phyloP scores from a whole-genome alignment of 768 basidiomycete genomes.

The Termitomyces bulborhizus region DNA sequence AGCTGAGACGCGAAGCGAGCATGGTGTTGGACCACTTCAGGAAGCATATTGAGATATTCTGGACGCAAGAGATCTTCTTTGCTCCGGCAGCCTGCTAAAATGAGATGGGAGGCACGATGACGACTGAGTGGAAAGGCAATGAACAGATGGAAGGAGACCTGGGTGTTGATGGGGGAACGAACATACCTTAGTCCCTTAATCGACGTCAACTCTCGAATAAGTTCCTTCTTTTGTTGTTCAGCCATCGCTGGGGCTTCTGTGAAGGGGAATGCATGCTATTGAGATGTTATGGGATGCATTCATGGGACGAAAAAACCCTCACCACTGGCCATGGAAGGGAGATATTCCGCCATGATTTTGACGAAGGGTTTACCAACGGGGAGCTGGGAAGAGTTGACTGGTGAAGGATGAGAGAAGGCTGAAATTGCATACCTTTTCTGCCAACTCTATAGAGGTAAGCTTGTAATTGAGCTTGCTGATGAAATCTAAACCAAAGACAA shows the following conservation, averaged over 20 bases:
- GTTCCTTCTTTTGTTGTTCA: not conserved
- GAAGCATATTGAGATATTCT: conserved; percentile 32
- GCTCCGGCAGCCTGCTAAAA: conserved; percentile 42
- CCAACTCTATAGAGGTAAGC: conserved; percentile 1
- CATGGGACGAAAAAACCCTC: not conserved
- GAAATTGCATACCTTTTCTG: not conserved
- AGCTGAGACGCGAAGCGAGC: conserved; percentile 36
- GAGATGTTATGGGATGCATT: not conserved
- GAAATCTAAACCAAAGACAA: not conserved
- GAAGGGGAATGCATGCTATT: not conserved
- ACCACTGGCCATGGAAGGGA: not conserved
- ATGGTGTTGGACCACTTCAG: conserved; percentile 27
- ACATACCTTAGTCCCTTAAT: not conserved
- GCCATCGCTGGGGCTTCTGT: not conserved
- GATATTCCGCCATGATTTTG: not conserved
- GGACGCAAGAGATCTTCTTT: conserved; percentile 35
- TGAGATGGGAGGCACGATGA: conserved; percentile 33
- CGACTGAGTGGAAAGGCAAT: conserved; percentile 13
- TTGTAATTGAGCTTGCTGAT: conserved; percentile 4
- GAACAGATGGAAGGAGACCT: not conserved
- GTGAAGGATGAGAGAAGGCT: not conserved
- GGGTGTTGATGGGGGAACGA: not conserved
- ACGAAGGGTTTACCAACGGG: not conserved
- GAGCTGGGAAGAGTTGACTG: conserved; percentile 22
- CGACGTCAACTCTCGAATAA: not conserved